Evolutionary conservation across 2,329 filamentous ascomycete species (phyloP).

Genomic region (Alternaria longipes): DNA sequence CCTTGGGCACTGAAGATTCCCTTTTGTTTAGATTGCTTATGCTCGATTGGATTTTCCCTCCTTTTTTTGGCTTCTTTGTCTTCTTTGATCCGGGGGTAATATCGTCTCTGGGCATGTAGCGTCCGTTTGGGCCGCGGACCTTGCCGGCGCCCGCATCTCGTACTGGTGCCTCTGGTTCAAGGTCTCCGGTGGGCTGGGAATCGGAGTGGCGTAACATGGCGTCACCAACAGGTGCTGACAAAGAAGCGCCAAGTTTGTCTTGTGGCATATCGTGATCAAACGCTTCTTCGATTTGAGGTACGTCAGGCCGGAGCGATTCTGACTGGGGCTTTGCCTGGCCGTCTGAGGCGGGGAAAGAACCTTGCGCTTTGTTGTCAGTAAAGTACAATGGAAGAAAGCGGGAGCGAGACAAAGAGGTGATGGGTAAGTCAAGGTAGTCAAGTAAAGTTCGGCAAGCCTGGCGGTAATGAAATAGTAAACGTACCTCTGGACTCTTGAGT

Average conservation of each 20-base stretch:
- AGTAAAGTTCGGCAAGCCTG: neutral
- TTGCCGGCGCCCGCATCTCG: conserved; percentile 24
- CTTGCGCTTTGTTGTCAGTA: conserved; percentile 3
- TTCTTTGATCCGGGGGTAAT: neutral
- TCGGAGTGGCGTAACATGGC: neutral
- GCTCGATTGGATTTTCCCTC: neutral
- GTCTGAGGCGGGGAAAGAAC: neutral
- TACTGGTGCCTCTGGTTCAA: conserved; percentile 2
- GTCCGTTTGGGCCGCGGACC: conserved; percentile 29
- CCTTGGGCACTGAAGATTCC: neutral
- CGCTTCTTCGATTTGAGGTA: neutral
- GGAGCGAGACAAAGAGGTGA: neutral
- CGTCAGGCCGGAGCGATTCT: neutral
- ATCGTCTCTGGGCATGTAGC: conserved; percentile 20
- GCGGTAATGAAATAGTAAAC: neutral
- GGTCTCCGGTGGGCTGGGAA: neutral
- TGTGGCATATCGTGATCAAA: neutral
- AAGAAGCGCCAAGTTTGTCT: neutral
- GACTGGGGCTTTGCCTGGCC: neutral
- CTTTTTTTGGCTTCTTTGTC: conserved; percentile 10
- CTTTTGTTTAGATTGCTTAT: neutral
- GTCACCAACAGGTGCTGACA: neutral
- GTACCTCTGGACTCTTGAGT: neutral
- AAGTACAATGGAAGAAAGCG: neutral
- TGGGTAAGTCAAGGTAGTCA: neutral